Evolutionary conservation across 2,329 filamentous ascomycete genomes (phyloP).

Genomic region (Botrytis sinoallii): DNA sequence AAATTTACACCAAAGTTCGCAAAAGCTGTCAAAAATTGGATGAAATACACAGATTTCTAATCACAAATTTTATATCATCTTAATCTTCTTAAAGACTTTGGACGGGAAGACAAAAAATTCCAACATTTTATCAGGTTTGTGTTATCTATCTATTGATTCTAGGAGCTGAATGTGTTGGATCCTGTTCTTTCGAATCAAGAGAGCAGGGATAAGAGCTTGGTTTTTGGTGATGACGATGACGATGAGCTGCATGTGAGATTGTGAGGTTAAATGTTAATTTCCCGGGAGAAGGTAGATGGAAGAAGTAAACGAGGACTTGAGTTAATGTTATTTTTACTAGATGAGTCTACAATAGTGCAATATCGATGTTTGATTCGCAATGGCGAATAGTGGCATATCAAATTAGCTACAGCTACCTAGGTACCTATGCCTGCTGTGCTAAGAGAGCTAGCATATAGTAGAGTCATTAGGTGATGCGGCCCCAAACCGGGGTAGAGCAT

Average conservation of each 20-base stretch:
- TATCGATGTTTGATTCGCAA: neutral
- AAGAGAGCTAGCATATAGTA: neutral
- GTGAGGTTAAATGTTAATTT: neutral
- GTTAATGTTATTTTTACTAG: neutral
- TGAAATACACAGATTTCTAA: neutral
- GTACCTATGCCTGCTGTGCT: neutral
- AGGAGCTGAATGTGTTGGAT: neutral
- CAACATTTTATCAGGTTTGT: neutral
- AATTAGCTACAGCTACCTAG: neutral
- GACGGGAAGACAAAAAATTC: neutral
- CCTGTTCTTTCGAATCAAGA: neutral
- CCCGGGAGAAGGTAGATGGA: neutral
- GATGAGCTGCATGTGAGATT: neutral
- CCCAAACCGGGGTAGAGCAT: neutral
- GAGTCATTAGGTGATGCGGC: neutral
- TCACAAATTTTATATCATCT: neutral
- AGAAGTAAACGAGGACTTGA: neutral
- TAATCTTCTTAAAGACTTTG: neutral
- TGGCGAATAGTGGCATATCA: neutral
- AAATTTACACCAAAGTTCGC: neutral
- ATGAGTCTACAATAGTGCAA: neutral
- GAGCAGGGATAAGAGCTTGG: conserved; percentile 8
- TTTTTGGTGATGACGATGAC: neutral
- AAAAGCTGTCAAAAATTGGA: neutral
- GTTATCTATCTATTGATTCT: neutral